Conservation (phyloP, 2,329 filamentous ascomycete genomes). For the Ceratocystis lukuohia region DNA sequence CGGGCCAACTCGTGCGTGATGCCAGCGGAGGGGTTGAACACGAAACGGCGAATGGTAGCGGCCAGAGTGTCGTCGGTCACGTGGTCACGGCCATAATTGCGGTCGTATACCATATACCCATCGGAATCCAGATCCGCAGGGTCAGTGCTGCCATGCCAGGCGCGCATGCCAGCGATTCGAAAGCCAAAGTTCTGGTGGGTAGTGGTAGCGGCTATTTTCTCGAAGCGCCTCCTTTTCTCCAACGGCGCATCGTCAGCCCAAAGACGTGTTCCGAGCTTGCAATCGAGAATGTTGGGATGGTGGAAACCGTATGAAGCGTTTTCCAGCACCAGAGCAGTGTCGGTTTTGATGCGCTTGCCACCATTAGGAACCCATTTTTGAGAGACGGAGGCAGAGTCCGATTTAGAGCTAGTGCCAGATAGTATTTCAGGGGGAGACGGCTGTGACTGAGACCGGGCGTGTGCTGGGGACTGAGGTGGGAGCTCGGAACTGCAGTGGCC, state of each 20-base stretch:
- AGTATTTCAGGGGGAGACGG: background rate
- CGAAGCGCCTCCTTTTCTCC: constrained; percentile 47
- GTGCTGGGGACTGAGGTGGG: background rate
- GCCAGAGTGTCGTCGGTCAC: constrained; percentile 43
- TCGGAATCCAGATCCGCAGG: constrained; percentile 38
- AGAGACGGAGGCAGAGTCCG: constrained; percentile 7
- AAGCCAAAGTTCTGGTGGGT: constrained; percentile 49
- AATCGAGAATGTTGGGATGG: constrained; percentile 78
- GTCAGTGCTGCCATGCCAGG: constrained; percentile 44
- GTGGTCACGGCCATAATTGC: constrained; percentile 43
- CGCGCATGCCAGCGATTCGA: constrained; percentile 51
- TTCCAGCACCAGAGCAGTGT: constrained; percentile 69
- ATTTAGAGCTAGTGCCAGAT: background rate
- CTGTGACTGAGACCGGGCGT: background rate
- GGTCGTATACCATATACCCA: constrained; percentile 47
- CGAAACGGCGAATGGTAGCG: constrained; percentile 41
- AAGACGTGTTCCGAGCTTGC: constrained; percentile 75
- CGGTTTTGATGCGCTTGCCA: constrained; percentile 54
- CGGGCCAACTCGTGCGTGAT: constrained; percentile 45
- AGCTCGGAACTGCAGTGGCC: background rate
- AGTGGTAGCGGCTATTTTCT: constrained; percentile 44
- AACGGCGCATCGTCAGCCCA: constrained; percentile 63
- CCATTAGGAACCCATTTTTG: constrained; percentile 36
- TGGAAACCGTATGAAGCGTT: constrained; percentile 72
- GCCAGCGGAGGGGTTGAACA: constrained; percentile 46